Evolutionary conservation across 2,329 filamentous ascomycete species (phyloP).

Genomic region (Alternaria metachromatica): DNA sequence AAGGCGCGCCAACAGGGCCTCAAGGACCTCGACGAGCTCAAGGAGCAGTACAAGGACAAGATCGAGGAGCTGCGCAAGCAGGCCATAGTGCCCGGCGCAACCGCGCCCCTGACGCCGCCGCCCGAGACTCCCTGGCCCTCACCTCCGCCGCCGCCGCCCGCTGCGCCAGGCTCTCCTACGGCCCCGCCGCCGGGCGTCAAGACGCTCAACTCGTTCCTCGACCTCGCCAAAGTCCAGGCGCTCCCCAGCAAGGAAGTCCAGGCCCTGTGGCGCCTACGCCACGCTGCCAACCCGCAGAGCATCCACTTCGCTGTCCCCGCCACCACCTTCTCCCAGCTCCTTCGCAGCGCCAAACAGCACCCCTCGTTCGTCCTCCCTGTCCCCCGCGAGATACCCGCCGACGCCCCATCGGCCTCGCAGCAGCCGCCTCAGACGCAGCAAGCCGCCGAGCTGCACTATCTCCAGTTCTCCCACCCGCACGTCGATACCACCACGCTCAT

Average conservation of each 20-base stretch:
- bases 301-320: constrained; percentile 85
- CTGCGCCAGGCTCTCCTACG: constrained; percentile 29
- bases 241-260: constrained; percentile 84
- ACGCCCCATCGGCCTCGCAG: constrained; percentile 27
- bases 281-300: constrained; percentile 73
- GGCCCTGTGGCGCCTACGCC: constrained; percentile 86
- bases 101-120: constrained; percentile 48
- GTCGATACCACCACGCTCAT: constrained; percentile 68
- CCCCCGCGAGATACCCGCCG: constrained; percentile 61
- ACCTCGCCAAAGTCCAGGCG: constrained; percentile 75
- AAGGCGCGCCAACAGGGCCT: constrained; percentile 80
- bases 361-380: constrained; percentile 93
- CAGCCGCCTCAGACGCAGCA: constrained; percentile 45
- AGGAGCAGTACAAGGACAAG: constrained; percentile 82
- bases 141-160: constrained; percentile 34
- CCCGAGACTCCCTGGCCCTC: constrained; percentile 31
- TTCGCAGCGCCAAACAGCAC: constrained; percentile 71
- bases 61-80: constrained; percentile 75
- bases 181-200: constrained; percentile 61
- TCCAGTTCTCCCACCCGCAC: constrained; percentile 93
- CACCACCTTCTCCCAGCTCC: constrained; percentile 75
- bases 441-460: constrained; percentile 91
- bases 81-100: constrained; percentile 63
- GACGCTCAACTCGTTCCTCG: constrained; percentile 72
- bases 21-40: constrained; percentile 75